phyloP scores from a whole-genome alignment of 768 basidiomycete species.

The Russula compacta region DNA sequence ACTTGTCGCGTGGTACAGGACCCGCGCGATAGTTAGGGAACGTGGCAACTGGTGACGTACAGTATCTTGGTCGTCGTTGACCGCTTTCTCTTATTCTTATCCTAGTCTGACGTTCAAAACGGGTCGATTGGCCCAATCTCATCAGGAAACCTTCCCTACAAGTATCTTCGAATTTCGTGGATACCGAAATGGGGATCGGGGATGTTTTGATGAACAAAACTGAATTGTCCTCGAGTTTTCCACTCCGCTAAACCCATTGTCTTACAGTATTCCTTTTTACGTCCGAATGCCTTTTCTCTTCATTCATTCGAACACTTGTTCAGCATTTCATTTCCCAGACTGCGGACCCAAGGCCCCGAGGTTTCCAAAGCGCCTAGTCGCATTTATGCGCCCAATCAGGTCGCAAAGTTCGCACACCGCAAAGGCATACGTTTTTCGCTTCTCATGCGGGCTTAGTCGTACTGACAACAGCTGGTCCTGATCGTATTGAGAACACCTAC shows the following conservation, averaged over 20 bases:
- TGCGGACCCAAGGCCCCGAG: background rate
- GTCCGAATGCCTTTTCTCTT: too few relatives aligned
- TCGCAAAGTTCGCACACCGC: slow-evolving; percentile 1
- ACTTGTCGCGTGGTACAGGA: background rate
- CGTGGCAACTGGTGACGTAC: background rate
- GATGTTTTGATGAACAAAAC: too few relatives aligned
- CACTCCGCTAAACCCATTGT: too few relatives aligned
- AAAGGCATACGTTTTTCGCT: background rate
- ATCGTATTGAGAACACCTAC: background rate
- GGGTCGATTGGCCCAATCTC: too few relatives aligned
- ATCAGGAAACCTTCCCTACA: too few relatives aligned
- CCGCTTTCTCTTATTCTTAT: too few relatives aligned
- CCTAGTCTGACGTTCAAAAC: too few relatives aligned
- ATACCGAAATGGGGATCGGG: too few relatives aligned
- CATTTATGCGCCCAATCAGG: background rate
- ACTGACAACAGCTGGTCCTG: background rate
- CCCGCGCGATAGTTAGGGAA: background rate
- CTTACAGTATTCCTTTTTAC: too few relatives aligned
- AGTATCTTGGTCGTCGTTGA: too few relatives aligned
- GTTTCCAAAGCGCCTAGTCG: background rate
- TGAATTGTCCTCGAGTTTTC: too few relatives aligned
- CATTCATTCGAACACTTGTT: background rate
- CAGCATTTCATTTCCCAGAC: background rate
- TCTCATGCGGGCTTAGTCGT: background rate
- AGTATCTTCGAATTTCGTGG: too few relatives aligned